Conservation (phyloP, 2,329 filamentous ascomycete genomes). For the Aspergillus caelatus region DNA sequence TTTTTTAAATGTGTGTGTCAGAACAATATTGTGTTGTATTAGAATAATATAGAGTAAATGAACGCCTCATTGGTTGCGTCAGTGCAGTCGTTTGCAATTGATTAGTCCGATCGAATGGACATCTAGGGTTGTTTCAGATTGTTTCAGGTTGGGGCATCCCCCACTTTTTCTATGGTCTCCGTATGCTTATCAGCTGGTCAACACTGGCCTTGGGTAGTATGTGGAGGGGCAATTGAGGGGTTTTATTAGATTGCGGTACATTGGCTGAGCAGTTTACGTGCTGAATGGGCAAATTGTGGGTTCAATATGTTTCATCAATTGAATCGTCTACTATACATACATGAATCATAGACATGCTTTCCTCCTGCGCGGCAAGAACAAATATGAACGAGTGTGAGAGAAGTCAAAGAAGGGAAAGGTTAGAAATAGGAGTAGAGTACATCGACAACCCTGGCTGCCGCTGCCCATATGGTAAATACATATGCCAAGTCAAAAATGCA, state of each 20-base stretch:
- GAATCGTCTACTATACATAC: constrained; percentile 25
- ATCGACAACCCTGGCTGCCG: constrained; percentile 7
- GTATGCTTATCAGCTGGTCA: not conserved
- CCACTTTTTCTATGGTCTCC: not conserved
- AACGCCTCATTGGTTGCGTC: not conserved
- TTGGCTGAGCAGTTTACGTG: not conserved
- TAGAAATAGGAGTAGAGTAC: constrained; percentile 14
- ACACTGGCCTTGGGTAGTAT: not conserved
- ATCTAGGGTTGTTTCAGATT: not conserved
- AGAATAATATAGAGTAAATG: not conserved
- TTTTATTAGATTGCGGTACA: not conserved
- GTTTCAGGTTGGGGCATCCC: not conserved
- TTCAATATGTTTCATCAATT: constrained; percentile 9
- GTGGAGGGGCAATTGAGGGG: not conserved
- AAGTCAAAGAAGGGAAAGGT: not conserved
- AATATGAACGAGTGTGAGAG: not conserved
- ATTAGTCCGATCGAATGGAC: not conserved
- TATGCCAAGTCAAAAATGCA: constrained; percentile 11
- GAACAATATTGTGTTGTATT: not conserved
- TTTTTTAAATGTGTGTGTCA: too few species aligned
- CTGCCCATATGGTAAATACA: constrained; percentile 4
- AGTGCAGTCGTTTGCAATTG: not conserved
- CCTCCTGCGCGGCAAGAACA: constrained; percentile 1
- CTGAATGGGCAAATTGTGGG: not conserved
- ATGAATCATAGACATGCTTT: constrained; percentile 12